These are phyloP conservation scores for Chalciporus chontae DNA, from an alignment of 768 basidiomycete species.

Conservation along the genomic window DNA sequence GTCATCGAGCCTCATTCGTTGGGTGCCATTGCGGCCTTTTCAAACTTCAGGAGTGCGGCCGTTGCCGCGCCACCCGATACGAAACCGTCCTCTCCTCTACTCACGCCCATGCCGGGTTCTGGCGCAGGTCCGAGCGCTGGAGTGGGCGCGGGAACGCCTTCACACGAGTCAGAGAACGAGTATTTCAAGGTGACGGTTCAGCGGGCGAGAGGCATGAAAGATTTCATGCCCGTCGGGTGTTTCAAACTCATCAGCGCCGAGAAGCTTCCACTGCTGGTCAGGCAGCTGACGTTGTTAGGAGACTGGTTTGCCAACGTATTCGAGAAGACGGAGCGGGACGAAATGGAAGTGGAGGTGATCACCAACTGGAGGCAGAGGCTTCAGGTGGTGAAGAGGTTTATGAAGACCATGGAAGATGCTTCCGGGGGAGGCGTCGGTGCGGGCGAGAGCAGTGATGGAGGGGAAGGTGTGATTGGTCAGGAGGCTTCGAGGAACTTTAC, in stretches of 20 bases:
- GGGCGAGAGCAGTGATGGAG: constrained; percentile 14
- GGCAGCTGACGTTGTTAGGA: constrained; percentile 82
- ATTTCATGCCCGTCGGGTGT: constrained; percentile 88
- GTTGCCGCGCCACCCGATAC: constrained; percentile 6
- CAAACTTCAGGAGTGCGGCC: constrained; percentile 44
- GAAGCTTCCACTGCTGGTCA: constrained; percentile 80
- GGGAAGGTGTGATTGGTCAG: constrained; percentile 49
- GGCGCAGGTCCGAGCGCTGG: constrained; percentile 3
- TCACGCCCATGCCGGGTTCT: not conserved
- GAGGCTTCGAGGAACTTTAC: constrained; percentile 59
- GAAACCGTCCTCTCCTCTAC: constrained; percentile 20
- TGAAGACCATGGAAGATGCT: constrained; percentile 22
- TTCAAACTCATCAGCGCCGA: constrained; percentile 93
- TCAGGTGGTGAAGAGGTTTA: constrained; percentile 73
- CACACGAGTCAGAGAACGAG: constrained; percentile 76
- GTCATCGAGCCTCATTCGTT: constrained; percentile 91
- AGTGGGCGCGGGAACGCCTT: constrained; percentile 3
- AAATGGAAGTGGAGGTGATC: constrained; percentile 67
- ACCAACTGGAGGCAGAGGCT: constrained; percentile 87
- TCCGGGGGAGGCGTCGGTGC: constrained; percentile 19
- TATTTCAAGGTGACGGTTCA: constrained; percentile 96
- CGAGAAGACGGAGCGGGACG: constrained; percentile 68
- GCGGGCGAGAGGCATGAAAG: constrained; percentile 84
- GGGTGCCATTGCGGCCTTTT: constrained; percentile 81
- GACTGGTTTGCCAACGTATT: constrained; percentile 92